phyloP scores from a whole-genome alignment of 495 filamentous ascomycete genomes.

The Aspergillus avenaceus region DNA sequence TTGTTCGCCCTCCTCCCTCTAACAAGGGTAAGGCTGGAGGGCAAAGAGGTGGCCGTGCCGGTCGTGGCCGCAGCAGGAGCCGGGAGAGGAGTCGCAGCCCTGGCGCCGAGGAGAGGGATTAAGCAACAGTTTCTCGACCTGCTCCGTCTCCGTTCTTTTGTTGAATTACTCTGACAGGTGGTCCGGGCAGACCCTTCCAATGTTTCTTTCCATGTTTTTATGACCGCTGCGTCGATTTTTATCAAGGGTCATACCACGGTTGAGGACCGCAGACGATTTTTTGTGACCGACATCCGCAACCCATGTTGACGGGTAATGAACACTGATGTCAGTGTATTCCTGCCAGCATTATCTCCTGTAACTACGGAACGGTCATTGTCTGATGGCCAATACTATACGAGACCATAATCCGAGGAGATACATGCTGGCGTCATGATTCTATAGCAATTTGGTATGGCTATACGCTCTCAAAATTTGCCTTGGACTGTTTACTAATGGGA shows the following conservation, averaged over 20 bases:
- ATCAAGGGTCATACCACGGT: neutral
- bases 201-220: neutral
- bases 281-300: neutral
- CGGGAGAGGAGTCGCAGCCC: slow-evolving; percentile 60
- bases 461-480: neutral
- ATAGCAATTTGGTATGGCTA: slow-evolving; percentile 25
- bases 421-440: slow-evolving; percentile 31
- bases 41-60: slow-evolving; percentile 42
- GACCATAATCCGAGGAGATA: slow-evolving; percentile 4
- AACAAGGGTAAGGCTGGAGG: slow-evolving; percentile 54
- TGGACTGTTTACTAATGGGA: slow-evolving; percentile 3
- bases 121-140: slow-evolving; percentile 5
- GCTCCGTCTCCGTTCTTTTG: neutral
- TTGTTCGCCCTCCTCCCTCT: slow-evolving; percentile 86
- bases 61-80: slow-evolving; percentile 50
- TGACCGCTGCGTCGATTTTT: neutral
- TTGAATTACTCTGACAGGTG: neutral
- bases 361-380: neutral
- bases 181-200: too few relatives aligned
- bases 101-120: slow-evolving; percentile 37
- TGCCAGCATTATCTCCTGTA: slow-evolving; percentile 18
- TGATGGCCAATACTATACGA: neutral
- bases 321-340: slow-evolving; percentile 2
- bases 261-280: neutral
- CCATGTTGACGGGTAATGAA: neutral